Percentiles rank a stretch among this genome's conserved stretches.
Evolutionary conservation across 2,329 filamentous ascomycete species (phyloP).

Genomic region (Stachybotrys chartarum): DNA sequence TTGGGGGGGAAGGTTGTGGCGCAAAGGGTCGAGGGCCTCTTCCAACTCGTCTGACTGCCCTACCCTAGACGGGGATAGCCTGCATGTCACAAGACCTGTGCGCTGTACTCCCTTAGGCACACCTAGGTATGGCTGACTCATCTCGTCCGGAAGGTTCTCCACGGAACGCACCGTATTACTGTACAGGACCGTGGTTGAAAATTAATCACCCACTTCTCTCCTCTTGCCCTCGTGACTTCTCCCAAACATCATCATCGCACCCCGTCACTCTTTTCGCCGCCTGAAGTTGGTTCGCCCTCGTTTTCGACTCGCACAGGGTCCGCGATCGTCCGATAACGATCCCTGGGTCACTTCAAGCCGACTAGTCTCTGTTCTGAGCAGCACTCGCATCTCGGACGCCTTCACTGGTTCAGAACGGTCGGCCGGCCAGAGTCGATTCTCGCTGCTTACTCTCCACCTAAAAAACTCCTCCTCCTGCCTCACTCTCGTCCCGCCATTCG

Average conservation of each 20-base stretch:
- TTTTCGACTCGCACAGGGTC: constrained; percentile 11
- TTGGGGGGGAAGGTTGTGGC: not conserved
- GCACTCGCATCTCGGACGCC: constrained; percentile 40
- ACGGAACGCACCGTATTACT: no score
- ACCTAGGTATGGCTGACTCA: no score
- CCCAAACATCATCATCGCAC: constrained; percentile 17
- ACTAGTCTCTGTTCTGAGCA: constrained; percentile 19
- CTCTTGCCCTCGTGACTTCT: not conserved
- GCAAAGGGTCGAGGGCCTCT: not conserved
- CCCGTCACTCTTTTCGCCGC: constrained; percentile 21
- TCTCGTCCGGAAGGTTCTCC: no score
- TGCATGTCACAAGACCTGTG: not conserved
- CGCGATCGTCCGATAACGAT: constrained; percentile 8
- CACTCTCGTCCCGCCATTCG: not conserved
- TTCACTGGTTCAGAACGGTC: constrained; percentile 52
- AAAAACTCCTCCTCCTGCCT: not conserved
- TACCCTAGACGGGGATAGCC: no score
- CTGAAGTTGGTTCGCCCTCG: constrained; percentile 25
- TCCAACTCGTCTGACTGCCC: no score
- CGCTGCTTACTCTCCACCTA: constrained; percentile 1
- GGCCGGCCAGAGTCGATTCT: constrained; percentile 19
- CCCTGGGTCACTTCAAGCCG: constrained; percentile 24
- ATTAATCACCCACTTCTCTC: constrained; percentile 3
- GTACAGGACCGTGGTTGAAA: not conserved
- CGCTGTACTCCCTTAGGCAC: not conserved